Evolutionary conservation across 108 stramenopile genomes (phyloP).

Genomic region (Fragilariopsis cylindrus): DNA sequence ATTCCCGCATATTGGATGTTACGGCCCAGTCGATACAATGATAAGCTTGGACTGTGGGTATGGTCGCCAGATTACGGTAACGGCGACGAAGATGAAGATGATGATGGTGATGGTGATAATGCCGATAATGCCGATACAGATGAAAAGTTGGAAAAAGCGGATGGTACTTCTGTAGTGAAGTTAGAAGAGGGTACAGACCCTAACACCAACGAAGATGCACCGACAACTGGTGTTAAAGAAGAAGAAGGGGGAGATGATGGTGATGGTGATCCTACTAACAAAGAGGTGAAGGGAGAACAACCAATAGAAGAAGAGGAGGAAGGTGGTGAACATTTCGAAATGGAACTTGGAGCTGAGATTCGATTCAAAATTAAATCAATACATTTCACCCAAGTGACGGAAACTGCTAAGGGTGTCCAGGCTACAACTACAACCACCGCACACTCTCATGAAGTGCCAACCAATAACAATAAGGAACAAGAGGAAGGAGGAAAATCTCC

Average conservation of each 20-base stretch:
- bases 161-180: neutral
- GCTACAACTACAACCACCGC: constrained; percentile 73
- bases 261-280: constrained; percentile 12
- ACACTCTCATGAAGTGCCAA: constrained; percentile 29
- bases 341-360: constrained; percentile 83
- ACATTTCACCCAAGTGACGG: constrained; percentile 83
- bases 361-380: constrained; percentile 87
- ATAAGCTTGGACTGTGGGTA: constrained; percentile 63
- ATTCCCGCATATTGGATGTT: constrained; percentile 89
- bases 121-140: neutral
- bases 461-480: neutral
- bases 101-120: constrained; percentile 15
- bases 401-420: constrained; percentile 83
- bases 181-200: neutral
- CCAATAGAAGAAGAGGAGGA: constrained; percentile 36
- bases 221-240: constrained; percentile 17
- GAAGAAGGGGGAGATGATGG: constrained; percentile 23
- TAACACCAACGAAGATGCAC: constrained; percentile 19
- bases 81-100: constrained; percentile 45
- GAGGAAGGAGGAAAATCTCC: constrained; percentile 4
- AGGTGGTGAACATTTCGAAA: constrained; percentile 65
- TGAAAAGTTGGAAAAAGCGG: constrained; percentile 3
- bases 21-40: constrained; percentile 67
- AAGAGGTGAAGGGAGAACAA: constrained; percentile 11
- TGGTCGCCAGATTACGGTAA: constrained; percentile 77